These are phyloP conservation scores for Apophysomyces trapeziformis DNA, from an alignment of 371 early-diverging fungal genomes.

Conservation along the genomic window DNA sequence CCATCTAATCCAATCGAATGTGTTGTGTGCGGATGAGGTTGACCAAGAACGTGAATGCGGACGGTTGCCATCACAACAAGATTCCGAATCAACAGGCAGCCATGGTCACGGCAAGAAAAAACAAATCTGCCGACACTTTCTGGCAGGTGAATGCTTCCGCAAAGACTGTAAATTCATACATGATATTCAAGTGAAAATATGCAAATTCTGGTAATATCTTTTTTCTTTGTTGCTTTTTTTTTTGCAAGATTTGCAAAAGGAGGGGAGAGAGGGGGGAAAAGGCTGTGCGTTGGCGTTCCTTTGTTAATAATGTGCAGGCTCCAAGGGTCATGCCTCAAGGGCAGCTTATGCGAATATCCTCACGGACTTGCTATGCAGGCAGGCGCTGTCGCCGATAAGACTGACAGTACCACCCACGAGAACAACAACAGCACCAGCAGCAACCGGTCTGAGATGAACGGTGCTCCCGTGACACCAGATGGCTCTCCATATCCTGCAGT, in stretches of 20 bases:
- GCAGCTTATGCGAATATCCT: slow-evolving; percentile 70
- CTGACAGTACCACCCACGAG: slow-evolving; percentile 11
- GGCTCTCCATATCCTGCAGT: slow-evolving; percentile 39
- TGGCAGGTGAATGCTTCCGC: slow-evolving; percentile 76
- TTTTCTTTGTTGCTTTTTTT: not conserved
- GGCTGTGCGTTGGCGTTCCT: not conserved
- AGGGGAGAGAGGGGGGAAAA: no score
- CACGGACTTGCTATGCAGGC: slow-evolving; percentile 55
- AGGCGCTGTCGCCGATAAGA: slow-evolving; percentile 33
- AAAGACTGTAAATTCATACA: slow-evolving; percentile 84
- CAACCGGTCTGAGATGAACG: not conserved
- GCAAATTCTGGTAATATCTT: slow-evolving; percentile 70
- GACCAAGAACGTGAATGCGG: no score
- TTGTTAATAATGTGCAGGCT: slow-evolving; percentile 19
- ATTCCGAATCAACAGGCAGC: no score
- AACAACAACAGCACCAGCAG: not conserved
- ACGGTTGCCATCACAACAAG: no score
- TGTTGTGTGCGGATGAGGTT: no score
- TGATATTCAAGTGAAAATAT: slow-evolving; percentile 70
- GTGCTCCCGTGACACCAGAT: slow-evolving; percentile 16
- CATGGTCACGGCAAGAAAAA: slow-evolving; percentile 30
- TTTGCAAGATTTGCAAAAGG: no score
- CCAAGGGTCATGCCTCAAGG: slow-evolving; percentile 72
- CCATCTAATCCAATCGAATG: no score
- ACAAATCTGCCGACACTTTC: slow-evolving; percentile 78